phyloP scores from a whole-genome alignment of 2,329 filamentous ascomycete species.

The Parascedosporium putredinis region DNA sequence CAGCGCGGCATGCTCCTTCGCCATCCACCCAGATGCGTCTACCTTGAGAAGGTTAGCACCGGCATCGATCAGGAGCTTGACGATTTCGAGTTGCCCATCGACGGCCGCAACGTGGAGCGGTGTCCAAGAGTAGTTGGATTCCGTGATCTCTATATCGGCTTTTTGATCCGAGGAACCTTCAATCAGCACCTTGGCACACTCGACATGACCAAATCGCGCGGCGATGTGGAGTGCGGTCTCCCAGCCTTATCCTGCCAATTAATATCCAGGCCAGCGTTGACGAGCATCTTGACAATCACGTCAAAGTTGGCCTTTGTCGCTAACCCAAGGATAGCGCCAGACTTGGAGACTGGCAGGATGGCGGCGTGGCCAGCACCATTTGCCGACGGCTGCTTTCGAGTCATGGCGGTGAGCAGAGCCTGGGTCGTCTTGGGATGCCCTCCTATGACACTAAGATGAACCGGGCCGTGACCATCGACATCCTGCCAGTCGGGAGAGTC shows the following conservation, averaged over 20 bases:
- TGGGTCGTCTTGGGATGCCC: constrained; percentile 82
- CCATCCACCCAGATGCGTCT: constrained; percentile 89
- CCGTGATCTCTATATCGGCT: constrained; percentile 63
- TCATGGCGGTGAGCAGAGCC: constrained; percentile 44
- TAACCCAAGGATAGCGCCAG: constrained; percentile 76
- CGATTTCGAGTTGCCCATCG: constrained; percentile 69
- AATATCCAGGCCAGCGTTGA: constrained; percentile 82
- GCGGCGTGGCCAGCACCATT: constrained; percentile 34
- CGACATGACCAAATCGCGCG: constrained; percentile 73
- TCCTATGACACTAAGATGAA: constrained; percentile 86
- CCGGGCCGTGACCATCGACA: constrained; percentile 76
- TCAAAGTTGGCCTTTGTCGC: constrained; percentile 83
- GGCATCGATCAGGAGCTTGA: constrained; percentile 65
- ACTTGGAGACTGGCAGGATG: constrained; percentile 54
- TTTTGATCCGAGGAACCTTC: constrained; percentile 60
- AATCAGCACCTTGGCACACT: constrained; percentile 70
- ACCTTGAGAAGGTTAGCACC: constrained; percentile 64
- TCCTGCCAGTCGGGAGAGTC: constrained; percentile 88
- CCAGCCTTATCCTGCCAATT: constrained; percentile 87
- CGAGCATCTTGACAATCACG: constrained; percentile 74
- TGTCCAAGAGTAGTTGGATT: constrained; percentile 87
- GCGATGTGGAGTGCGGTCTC: constrained; percentile 90
- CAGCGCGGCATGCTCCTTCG: constrained; percentile 83
- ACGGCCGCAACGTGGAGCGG: constrained; percentile 90
- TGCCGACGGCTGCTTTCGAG: background rate